A percentile compares a stretch with the other conserved stretches of the same genome.
Conservation (phyloP, 345 rosid species). For the Nasturtium officinale region DNA sequence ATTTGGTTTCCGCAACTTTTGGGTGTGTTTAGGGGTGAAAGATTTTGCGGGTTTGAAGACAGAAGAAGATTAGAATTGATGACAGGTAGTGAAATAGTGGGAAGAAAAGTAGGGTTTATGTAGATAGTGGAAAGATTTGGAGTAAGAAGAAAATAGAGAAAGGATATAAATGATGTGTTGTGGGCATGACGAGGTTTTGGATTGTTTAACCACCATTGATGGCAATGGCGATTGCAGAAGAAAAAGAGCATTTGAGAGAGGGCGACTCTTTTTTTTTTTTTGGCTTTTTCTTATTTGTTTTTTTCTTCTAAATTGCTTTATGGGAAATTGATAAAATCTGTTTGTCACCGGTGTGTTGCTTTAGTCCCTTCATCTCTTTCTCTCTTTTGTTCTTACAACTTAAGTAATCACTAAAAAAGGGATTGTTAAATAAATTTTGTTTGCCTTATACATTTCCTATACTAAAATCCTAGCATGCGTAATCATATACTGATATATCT, state of each 20-base stretch:
- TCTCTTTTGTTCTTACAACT: constrained; percentile 25
- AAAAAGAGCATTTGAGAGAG: constrained; percentile 5
- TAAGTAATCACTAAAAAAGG: neutral
- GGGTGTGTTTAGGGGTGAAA: constrained; percentile 19
- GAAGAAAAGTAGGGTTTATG: constrained; percentile 14
- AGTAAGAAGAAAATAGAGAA: constrained; percentile 8
- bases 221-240: constrained; percentile 12
- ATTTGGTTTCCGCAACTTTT: neutral
- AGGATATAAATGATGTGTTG: neutral
- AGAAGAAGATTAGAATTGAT: constrained; percentile 11
- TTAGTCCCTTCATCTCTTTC: neutral
- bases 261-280: neutral
- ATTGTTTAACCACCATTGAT: constrained; percentile 39
- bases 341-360: constrained; percentile 16
- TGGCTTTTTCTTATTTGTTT: neutral
- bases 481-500: neutral
- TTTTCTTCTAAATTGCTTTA: neutral
- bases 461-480: neutral
- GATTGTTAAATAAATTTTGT: constrained; percentile 7
- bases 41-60: neutral
- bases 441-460: neutral
- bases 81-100: constrained; percentile 28
- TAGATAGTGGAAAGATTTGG: constrained; percentile 13
- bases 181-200: constrained; percentile 43
- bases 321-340: neutral